Evolutionary conservation across 192 early-diverging fungal species (phyloP).

Genomic region (Coemansia sp.): DNA sequence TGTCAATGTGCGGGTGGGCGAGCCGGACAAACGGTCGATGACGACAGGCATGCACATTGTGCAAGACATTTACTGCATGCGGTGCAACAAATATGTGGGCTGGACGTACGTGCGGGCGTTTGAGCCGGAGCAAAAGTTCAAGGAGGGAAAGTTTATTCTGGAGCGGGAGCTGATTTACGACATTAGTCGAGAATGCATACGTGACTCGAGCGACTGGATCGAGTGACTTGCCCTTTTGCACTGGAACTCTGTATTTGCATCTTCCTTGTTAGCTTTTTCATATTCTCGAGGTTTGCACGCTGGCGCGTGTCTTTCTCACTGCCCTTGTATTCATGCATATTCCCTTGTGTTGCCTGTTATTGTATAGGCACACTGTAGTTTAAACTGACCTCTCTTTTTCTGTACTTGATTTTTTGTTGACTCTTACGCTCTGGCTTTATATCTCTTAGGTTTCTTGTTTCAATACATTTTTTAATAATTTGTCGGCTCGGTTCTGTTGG

Average conservation of each 20-base stretch:
- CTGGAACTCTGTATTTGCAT: not conserved
- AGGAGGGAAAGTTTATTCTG: slow-evolving; percentile 53
- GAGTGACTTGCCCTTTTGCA: not conserved
- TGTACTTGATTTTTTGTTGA: slow-evolving; percentile 14
- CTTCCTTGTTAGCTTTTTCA: not conserved
- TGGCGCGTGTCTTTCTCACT: slow-evolving; percentile 1
- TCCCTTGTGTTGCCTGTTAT: not conserved
- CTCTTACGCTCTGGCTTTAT: not conserved
- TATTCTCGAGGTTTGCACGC: not conserved
- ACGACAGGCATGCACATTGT: slow-evolving; percentile 52
- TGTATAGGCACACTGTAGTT: slow-evolving; percentile 5
- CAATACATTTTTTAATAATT: too few species aligned
- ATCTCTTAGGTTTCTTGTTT: not conserved
- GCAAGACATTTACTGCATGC: slow-evolving; percentile 44
- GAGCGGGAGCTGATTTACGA: slow-evolving; percentile 43
- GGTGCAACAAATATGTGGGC: slow-evolving; percentile 46
- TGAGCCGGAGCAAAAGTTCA: slow-evolving; percentile 35
- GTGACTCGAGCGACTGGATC: slow-evolving; percentile 2
- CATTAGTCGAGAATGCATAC: slow-evolving; percentile 29
- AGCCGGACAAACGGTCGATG: slow-evolving; percentile 48
- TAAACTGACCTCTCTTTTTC: slow-evolving; percentile 13
- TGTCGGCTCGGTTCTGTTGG: not conserved
- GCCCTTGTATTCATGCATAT: slow-evolving; percentile 7
- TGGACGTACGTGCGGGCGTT: slow-evolving; percentile 52
- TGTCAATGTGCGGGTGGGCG: slow-evolving; percentile 39